A percentile compares a stretch with the other conserved stretches of the same genome.
Conservation (phyloP, 768 basidiomycete genomes). For the Phallus indusiatus region DNA sequence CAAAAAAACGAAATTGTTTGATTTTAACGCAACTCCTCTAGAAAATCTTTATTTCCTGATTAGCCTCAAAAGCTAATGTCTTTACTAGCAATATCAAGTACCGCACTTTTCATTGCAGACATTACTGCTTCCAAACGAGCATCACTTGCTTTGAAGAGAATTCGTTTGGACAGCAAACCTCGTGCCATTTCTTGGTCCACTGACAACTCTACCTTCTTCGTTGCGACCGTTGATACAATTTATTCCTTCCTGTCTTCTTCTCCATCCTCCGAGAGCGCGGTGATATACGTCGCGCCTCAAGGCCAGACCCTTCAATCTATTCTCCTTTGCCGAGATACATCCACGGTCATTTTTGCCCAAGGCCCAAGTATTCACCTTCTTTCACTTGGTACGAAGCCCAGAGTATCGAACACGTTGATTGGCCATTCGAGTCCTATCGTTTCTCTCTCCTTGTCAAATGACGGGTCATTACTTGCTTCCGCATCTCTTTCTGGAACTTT, state of each 20-base stretch:
- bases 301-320: slow-evolving; percentile 20
- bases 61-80: not conserved
- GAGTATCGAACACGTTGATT: slow-evolving; percentile 38
- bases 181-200: slow-evolving; percentile 45
- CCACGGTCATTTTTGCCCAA: slow-evolving; percentile 35
- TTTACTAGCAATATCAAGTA: not conserved
- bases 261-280: slow-evolving; percentile 31
- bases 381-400: slow-evolving; percentile 33
- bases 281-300: slow-evolving; percentile 30
- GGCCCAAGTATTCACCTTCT: slow-evolving; percentile 40
- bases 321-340: slow-evolving; percentile 26
- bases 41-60: too few species aligned
- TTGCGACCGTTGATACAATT: slow-evolving; percentile 39
- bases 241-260: slow-evolving; percentile 41
- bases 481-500: slow-evolving; percentile 38
- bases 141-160: not conserved
- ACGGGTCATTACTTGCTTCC: slow-evolving; percentile 46
- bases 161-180: slow-evolving; percentile 12
- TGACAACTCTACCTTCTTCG: slow-evolving; percentile 45
- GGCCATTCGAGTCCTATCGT: slow-evolving; percentile 42
- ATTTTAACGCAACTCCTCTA: too few species aligned
- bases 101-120: not conserved
- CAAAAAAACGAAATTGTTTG: too few species aligned
- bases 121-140: not conserved
- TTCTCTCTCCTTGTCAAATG: slow-evolving; percentile 50